phyloP scores from a whole-genome alignment of 176 grass and related monocot genomes.

The Rhynchospora pubera region DNA sequence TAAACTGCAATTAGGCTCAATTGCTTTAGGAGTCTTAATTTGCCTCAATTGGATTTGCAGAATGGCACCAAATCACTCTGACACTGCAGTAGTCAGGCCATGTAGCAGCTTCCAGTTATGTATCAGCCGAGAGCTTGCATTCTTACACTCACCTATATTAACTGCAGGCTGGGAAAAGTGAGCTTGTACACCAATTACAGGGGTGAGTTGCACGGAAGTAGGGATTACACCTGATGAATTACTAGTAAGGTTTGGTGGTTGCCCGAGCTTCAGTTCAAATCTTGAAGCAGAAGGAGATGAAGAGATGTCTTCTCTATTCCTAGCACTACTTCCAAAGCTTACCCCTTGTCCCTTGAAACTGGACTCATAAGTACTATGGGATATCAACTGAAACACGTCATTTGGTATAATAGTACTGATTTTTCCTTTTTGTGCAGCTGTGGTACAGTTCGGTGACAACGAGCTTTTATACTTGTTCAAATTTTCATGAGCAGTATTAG shows the following conservation, averaged over 20 bases:
- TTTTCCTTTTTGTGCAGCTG: not conserved
- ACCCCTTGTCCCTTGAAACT: constrained; percentile 26
- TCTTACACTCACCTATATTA: constrained; percentile 46
- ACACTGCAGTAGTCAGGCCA: not conserved
- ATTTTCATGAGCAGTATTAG: constrained; percentile 8
- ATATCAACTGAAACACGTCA: constrained; percentile 33
- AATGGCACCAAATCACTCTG: not conserved
- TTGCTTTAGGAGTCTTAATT: not conserved
- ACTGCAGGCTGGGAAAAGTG: constrained; percentile 23
- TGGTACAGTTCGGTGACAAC: constrained; percentile 6
- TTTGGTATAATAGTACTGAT: constrained; percentile 17
- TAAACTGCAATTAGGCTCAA: not conserved
- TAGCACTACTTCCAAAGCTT: not conserved
- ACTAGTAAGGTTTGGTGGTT: constrained; percentile 48
- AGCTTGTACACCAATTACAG: constrained; percentile 37
- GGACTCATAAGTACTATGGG: constrained; percentile 21
- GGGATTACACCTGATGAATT: constrained; percentile 33
- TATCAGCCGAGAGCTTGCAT: not conserved
- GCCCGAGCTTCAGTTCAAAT: constrained; percentile 72
- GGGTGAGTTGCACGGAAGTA: not conserved
- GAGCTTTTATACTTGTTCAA: not conserved
- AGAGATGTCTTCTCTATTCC: constrained; percentile 4
- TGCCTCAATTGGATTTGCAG: not conserved
- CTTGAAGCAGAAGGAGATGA: constrained; percentile 41
- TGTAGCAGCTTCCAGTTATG: not conserved